Base-by-base conservation (phyloP, 345 rosid genomes). In the Raphanus raphanistrum region DNA sequence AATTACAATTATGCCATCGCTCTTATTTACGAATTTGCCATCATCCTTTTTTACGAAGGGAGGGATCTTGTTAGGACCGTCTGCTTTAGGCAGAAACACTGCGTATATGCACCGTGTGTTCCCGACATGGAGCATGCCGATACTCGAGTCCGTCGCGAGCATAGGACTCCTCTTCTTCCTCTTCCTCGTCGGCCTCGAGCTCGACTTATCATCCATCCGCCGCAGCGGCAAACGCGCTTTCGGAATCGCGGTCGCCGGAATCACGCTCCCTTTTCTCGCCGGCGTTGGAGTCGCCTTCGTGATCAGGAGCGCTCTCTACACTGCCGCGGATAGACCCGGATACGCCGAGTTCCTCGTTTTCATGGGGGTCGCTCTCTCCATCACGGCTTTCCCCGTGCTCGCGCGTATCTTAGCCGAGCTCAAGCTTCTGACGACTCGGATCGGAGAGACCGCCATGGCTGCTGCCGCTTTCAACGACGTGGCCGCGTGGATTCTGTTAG, bases 351-450 rank as follows among this genome's bases (percentile, higher is more conserved):
- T 85, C 81, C 70, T 92, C 5, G 90, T 92, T 27, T 92, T 92
- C 86, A 90, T 90, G 91, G 96, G 96, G n/a, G 97, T 94, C 4
- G 87, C 97, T 15, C 91, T 94, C 74, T 94, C 98, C 6, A 90
- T 94, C 83, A 94, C 98, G 2, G 97, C 97, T 12, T 94, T 94
- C 76, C 98, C 98, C 0, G 97, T 92, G 0, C 87, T 94, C 8
- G 96, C 97, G 17, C 93, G 97, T 21, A 90, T 94, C n/a, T 78
- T 92, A 35, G 98, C 98, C 0, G 97, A 94, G 83, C 91, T 94
- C 60, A 94, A 82, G 76, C 87, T 92, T 28, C 76, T 94, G 9
- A 92, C 96, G 0, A 90, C 97, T 17, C 77, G 35, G 26, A 64
- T 92, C 0, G 97, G 98, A 2, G 88, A 89, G 76, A 86, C 86